Percentiles rank a stretch among this genome's conserved stretches.
Conservation (phyloP, 108 stramenopile genomes). For the Nannochloropsis gaditana region DNA sequence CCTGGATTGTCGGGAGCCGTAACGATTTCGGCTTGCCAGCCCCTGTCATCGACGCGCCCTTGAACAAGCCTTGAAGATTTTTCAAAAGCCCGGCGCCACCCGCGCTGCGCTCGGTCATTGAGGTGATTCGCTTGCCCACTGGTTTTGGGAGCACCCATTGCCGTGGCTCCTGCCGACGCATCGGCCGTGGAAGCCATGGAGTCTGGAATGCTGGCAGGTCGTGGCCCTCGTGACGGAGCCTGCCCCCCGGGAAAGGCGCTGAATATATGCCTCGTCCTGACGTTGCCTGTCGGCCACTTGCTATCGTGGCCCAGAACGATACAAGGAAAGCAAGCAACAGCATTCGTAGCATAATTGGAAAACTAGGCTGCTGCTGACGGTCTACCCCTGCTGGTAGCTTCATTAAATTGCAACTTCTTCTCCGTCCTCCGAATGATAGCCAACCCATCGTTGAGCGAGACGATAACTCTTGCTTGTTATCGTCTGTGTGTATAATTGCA, state of each 20-base stretch:
- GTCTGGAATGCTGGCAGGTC: neutral
- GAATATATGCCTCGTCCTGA: neutral
- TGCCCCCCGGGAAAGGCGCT: neutral
- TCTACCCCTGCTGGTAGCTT: neutral
- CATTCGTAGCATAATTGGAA: neutral
- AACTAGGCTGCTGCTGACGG: neutral
- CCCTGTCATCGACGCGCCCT: neutral
- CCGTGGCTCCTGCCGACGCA: neutral
- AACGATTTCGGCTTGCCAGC: neutral
- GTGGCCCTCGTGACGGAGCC: neutral
- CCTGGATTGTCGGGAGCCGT: neutral
- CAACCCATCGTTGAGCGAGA: neutral
- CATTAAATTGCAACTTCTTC: neutral
- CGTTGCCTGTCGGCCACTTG: neutral
- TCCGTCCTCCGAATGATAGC: neutral
- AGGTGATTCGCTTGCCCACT: neutral
- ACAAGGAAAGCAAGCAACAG: neutral
- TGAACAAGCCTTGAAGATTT: conserved; percentile 17
- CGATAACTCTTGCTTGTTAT: neutral
- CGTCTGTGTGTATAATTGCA: neutral
- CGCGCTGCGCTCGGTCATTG: neutral
- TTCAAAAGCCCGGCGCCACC: neutral
- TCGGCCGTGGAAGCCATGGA: conserved; percentile 3
- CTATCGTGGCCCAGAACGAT: neutral
- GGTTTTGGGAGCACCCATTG: neutral